These are phyloP conservation scores for Pyrenula aspistea DNA, from an alignment of 495 filamentous ascomycete genomes.

Conservation along the genomic window DNA sequence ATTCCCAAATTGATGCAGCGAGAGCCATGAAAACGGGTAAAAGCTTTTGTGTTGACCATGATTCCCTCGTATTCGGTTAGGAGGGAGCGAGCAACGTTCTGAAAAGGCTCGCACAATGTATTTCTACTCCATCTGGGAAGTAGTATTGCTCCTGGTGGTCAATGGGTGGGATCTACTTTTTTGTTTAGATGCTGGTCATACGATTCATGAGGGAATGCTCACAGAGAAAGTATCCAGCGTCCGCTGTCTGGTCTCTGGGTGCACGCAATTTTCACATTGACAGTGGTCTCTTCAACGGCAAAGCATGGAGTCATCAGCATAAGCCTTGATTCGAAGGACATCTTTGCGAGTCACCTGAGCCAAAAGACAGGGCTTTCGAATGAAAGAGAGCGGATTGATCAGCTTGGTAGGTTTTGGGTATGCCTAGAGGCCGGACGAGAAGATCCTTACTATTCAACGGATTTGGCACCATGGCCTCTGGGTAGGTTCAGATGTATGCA, in stretches of 20 bases:
- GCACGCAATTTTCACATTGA: slow-evolving; percentile 59
- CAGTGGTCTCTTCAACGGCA: slow-evolving; percentile 81
- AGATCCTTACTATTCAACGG: too few species aligned
- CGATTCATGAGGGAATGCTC: slow-evolving; percentile 9
- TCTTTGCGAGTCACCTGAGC: too few species aligned
- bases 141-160: slow-evolving; percentile 29
- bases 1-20: slow-evolving; percentile 27
- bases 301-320: too few species aligned
- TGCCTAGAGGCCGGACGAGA: too few species aligned
- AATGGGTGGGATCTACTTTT: slow-evolving; percentile 5
- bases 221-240: slow-evolving; percentile 60
- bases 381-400: too few species aligned
- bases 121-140: slow-evolving; percentile 30
- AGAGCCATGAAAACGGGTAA: slow-evolving; percentile 40
- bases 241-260: slow-evolving; percentile 68
- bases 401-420: too few species aligned
- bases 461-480: too few species aligned
- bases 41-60: slow-evolving; percentile 42
- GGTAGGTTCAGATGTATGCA: too few species aligned
- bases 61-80: slow-evolving; percentile 31
- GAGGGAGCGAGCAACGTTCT: slow-evolving; percentile 2
- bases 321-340: too few species aligned
- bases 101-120: slow-evolving; percentile 19
- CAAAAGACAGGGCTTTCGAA: not conserved
- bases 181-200: slow-evolving; percentile 8